Percentiles rank a stretch among this genome's conserved stretches.
phyloP scores from a whole-genome alignment of 2,329 filamentous ascomycete genomes.

The Pyricularia grisea region DNA sequence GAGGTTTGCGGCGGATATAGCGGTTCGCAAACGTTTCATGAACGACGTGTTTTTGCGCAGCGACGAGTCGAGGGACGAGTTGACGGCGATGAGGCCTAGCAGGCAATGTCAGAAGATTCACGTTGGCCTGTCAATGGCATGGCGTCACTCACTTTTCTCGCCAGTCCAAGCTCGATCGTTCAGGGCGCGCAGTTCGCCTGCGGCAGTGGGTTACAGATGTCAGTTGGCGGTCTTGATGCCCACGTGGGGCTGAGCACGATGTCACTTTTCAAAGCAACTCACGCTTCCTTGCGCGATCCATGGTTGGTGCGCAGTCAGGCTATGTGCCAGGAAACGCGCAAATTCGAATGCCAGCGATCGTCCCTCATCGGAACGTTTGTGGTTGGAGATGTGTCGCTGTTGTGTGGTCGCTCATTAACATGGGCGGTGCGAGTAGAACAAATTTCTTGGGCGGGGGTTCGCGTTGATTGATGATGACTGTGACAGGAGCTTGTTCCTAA shows the following conservation, averaged over 20 bases:
- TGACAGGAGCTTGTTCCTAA: neutral
- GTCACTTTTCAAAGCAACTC: constrained; percentile 15
- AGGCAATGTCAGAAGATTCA: constrained; percentile 4
- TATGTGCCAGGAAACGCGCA: constrained; percentile 3
- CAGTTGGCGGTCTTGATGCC: neutral
- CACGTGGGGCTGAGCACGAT: neutral
- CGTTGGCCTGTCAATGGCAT: constrained; percentile 6
- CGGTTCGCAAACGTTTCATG: constrained; percentile 90
- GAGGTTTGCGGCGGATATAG: constrained; percentile 70
- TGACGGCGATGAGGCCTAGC: constrained; percentile 68
- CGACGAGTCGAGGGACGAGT: constrained; percentile 79
- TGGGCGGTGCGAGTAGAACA: constrained; percentile 27
- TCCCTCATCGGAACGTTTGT: constrained; percentile 1
- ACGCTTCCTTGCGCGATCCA: constrained; percentile 61
- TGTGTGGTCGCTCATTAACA: constrained; percentile 25
- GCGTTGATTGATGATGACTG: neutral
- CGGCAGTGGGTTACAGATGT: constrained; percentile 5
- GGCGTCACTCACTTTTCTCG: constrained; percentile 58
- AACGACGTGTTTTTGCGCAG: constrained; percentile 98
- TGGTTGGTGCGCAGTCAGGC: constrained; percentile 28
- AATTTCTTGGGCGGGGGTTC: neutral
- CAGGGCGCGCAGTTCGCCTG: constrained; percentile 83
- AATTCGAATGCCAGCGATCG: neutral
- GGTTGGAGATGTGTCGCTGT: neutral
- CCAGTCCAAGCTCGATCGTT: constrained; percentile 86